Base-by-base conservation (phyloP, 306 rosid genomes). In the Vigna mungo region DNA sequence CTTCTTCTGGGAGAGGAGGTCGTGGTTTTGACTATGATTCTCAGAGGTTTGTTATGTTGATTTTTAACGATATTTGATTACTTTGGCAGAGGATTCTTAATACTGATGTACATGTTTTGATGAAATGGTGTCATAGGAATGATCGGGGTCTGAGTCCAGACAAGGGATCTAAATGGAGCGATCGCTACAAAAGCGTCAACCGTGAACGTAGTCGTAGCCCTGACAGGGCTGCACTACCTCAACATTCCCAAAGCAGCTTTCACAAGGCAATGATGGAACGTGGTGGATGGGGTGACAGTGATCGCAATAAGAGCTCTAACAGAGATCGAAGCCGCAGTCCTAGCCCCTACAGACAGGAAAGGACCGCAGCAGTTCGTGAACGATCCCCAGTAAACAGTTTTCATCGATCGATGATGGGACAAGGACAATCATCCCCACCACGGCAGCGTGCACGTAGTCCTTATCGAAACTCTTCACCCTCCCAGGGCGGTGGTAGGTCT, bases 141-240 rank as follows among this genome's bases (percentile, higher is more conserved):
- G 98, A 89, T 39, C 82, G 88, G 41, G 95, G 84, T 46, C 84
- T 82, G 48, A 93, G 98, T 66, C 97, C 96, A 15, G 90, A 80
- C 20, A 90, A 43, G 74, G 92, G 84, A 34, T 75, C 84, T 6
- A 89, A 86, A 74, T 84, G 87, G 87, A 86, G 89, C 68, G 88
- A 85, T 53, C 82, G 86, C 43, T 71, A 12, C 51, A 88, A 78
- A 85, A 78, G 78, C 53, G 71, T 34, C 39, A 69, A 64, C 74
- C 93, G 85, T 16, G 91, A 86, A 1, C 95, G 97, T 0, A 91
- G 97, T 43, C 96, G 75, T 9, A 91, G 96, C 75, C 96, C 89
- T 49, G 84, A 61, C 43, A 84, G 80, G 82, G 80, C 83, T 54
- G 80, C 85, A 15, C 65, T 81, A 23, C 61, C 65, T 66, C 89